A percentile compares a stretch with the other conserved stretches of the same genome.
Conservation (phyloP, 148 eudicot genomes). For the Linanthus parryae region DNA sequence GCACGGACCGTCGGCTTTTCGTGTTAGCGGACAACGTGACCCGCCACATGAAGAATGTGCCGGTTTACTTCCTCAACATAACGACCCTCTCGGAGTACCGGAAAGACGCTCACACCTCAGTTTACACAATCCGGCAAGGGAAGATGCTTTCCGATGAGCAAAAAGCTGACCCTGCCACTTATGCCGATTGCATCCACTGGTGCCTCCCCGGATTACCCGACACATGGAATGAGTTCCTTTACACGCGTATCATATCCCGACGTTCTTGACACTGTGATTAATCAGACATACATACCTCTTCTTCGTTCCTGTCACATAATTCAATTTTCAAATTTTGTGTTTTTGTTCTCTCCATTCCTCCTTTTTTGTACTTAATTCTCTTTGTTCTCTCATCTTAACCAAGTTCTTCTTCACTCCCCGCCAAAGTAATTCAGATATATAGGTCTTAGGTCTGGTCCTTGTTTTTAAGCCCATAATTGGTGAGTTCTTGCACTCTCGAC, state of each 20-base stretch:
- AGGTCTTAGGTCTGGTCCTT: no score
- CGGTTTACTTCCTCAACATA: conserved; percentile 72
- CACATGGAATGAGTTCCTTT: conserved; percentile 89
- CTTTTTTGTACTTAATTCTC: neutral
- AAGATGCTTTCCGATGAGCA: conserved; percentile 68
- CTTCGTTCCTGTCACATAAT: neutral
- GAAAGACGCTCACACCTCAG: conserved; percentile 92
- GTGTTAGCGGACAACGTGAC: conserved; percentile 45
- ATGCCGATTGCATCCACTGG: conserved; percentile 96
- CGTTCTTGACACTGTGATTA: conserved; percentile 20
- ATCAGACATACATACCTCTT: neutral
- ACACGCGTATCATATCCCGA: conserved; percentile 55
- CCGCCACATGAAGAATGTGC: conserved; percentile 52
- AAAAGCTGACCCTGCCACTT: conserved; percentile 54
- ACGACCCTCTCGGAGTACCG: conserved; percentile 79
- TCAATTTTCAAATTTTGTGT: neutral
- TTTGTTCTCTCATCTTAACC: no score
- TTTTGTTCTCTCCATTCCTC: neutral
- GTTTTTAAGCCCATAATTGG: no score
- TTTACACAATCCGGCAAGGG: conserved; percentile 80
- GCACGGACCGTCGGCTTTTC: conserved; percentile 79
- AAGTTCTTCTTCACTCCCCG: no score
- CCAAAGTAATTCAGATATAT: no score
- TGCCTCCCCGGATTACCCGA: conserved; percentile 95
- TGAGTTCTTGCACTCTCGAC: no score